Conservation (phyloP, 352 stramenopile genomes). For the Hyaloperonospora brassicae region DNA sequence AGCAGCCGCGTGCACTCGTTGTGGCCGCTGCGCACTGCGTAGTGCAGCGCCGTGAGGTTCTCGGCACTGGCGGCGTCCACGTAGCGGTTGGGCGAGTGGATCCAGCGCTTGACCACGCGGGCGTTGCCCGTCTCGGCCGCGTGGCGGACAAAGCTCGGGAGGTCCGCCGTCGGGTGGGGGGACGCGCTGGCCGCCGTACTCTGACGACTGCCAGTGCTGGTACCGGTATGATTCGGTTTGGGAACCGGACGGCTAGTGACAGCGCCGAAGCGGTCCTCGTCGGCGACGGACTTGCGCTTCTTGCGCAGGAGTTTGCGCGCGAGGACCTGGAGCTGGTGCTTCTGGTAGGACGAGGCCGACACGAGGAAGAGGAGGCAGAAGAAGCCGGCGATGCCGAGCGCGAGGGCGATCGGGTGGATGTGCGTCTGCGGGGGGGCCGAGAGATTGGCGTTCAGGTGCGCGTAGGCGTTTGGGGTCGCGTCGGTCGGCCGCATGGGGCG, state of each 20-base stretch:
- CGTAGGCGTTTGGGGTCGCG: constrained; percentile 21
- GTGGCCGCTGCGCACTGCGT: constrained; percentile 61
- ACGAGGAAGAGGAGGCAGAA: constrained; percentile 60
- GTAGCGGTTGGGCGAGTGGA: constrained; percentile 57
- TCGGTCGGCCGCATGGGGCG: constrained; percentile 23
- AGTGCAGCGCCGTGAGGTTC: constrained; percentile 78
- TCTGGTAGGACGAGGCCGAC: constrained; percentile 66
- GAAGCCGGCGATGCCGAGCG: constrained; percentile 47
- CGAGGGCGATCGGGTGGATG: constrained; percentile 65
- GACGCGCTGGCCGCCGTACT: too few species aligned
- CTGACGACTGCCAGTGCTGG: too few species aligned
- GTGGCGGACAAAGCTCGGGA: constrained; percentile 57
- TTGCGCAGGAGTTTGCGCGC: constrained; percentile 67
- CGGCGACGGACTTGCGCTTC: constrained; percentile 41
- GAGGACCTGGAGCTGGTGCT: constrained; percentile 73
- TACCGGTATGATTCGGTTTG: too few species aligned
- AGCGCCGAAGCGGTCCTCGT: constrained; percentile 22
- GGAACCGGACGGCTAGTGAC: neutral
- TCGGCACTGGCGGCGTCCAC: constrained; percentile 60
- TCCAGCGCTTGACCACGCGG: constrained; percentile 76
- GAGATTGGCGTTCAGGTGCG: constrained; percentile 18
- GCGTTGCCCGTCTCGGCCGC: constrained; percentile 66
- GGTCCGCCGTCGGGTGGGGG: constrained; percentile 15
- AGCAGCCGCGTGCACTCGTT: constrained; percentile 71
- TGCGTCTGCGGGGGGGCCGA: constrained; percentile 14